Base-by-base conservation (phyloP, 2,329 filamentous ascomycete species). In the Ascochyta rabiei region DNA sequence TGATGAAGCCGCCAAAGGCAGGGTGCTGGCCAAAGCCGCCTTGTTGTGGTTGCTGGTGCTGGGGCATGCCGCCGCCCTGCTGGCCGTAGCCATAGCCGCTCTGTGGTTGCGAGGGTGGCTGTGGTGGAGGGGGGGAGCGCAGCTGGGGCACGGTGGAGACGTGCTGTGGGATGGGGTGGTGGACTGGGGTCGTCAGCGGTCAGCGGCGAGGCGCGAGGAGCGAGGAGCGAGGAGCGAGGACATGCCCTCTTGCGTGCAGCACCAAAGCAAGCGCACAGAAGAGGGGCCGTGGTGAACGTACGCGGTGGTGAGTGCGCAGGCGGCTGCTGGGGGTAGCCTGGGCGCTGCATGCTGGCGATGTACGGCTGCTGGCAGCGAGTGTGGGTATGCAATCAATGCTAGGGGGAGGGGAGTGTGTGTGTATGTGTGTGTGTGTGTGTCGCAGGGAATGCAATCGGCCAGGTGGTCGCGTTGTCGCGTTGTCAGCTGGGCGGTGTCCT, bases 101-200 rank as follows among this genome's bases (percentile, higher is more conserved):
- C 59, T 86, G 84, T 31, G 86, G 84, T 70, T 90, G 88, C 53
- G 87, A 86, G 62, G 86, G 87, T 53, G 86, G 85, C 46, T 83
- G 83, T 33, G 91, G 93, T 58, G 91, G 90, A 54, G 90, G 93
- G 57, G 95, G 95, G 54, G 95, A 98, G 76, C 96, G 88, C 75
- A 99, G 87, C 80, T 98, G 95, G 39, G 95, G 95, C 44, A 99
- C 95, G 54, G 93, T 96, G 72, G 95, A 98, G 70, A 98, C 93
- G 82, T 99, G 95, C 78, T 99, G 95, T 59, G 95, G 95, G 55
- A 98, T 92, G 54, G 95, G 95, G 75, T 98, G 95, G 78, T 98
- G 95, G 41, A 71, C 64, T 67, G 41, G 4, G 10, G 10, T 23
- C 0, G 23, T 45, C 24, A 56, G 44, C 54, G 28, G 52, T 44